These are phyloP conservation scores for Candida vaughaniae DNA, from an alignment of 805 yeast species.

Conservation along the genomic window DNA sequence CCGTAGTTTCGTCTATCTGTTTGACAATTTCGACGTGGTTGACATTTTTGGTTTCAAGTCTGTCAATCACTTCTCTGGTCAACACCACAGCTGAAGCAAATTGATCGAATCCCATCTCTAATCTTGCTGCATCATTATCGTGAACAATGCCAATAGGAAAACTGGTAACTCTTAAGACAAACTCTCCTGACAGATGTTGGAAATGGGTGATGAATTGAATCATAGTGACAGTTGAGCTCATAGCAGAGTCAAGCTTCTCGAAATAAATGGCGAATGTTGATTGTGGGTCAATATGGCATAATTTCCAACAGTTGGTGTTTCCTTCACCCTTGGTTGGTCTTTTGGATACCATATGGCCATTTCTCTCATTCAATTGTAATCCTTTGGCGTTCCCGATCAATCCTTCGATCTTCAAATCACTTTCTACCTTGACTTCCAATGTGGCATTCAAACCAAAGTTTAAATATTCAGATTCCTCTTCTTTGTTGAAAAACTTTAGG, in stretches of 20 bases:
- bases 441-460: conserved; percentile 89
- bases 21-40: conserved; percentile 88
- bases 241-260: conserved; percentile 40
- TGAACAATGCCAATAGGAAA: conserved; percentile 49
- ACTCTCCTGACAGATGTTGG: conserved; percentile 93
- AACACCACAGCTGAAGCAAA: conserved; percentile 96
- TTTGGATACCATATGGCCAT: conserved; percentile 3
- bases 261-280: conserved; percentile 89
- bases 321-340: conserved; percentile 11
- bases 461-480: conserved; percentile 74
- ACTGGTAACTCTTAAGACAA: conserved; percentile 88
- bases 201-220: conserved; percentile 89
- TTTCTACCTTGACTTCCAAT: conserved; percentile 82
- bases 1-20: conserved; percentile 91
- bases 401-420: conserved; percentile 87
- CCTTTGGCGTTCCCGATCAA: conserved; percentile 91
- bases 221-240: conserved; percentile 31
- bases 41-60: conserved; percentile 57
- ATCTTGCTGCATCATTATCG: conserved; percentile 47
- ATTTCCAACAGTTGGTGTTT: conserved; percentile 34
- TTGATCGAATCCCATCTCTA: conserved; percentile 84
- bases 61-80: conserved; percentile 84
- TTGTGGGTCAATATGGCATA: conserved; percentile 81
- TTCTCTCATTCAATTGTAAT: conserved; percentile 49
- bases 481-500: conserved; percentile 82